phyloP scores from a whole-genome alignment of 345 rosid genomes.

The Melaleuca quinquenervia region DNA sequence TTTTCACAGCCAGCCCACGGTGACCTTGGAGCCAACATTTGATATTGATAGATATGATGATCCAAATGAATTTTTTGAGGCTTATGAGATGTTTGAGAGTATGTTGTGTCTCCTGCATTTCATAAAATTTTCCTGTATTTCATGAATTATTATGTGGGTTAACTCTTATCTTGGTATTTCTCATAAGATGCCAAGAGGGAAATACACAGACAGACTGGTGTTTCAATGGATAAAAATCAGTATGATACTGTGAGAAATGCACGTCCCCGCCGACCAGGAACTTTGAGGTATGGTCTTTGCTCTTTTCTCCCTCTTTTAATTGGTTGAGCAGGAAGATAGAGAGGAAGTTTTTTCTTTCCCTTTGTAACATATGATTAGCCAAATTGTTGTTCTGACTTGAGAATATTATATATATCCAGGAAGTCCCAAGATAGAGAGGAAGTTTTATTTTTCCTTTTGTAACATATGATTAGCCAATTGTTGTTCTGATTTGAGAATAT shows the following conservation, averaged over 20 bases:
- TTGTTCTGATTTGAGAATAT: not conserved
- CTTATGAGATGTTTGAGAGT: conserved; percentile 53
- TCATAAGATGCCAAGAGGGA: conserved; percentile 55
- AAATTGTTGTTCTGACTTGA: not conserved
- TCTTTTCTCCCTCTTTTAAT: not conserved
- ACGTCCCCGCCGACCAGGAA: conserved; percentile 59
- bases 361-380: conserved; percentile 21
- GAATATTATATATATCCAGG: not conserved
- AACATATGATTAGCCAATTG: conserved; percentile 28
- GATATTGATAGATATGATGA: conserved; percentile 47
- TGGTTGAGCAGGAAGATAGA: not conserved
- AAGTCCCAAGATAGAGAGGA: conserved; percentile 1
- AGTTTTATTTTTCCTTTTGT: conserved; percentile 7
- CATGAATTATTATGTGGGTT: not conserved
- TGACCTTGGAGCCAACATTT: conserved; percentile 34
- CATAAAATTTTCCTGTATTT: not conserved
- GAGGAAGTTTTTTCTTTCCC: conserved; percentile 11
- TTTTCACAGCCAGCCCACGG: conserved; percentile 41
- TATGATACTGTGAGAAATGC: conserved; percentile 11
- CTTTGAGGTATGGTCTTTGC: conserved; percentile 34
- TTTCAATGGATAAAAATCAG: conserved; percentile 22
- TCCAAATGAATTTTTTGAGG: conserved; percentile 62
- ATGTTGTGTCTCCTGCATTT: conserved; percentile 11
- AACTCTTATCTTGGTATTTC: not conserved
- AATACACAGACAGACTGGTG: conserved; percentile 60